Evolutionary conservation across 1,284 basidiomycete genomes (phyloP).

Genomic region (Cryptococcus sp.): DNA sequence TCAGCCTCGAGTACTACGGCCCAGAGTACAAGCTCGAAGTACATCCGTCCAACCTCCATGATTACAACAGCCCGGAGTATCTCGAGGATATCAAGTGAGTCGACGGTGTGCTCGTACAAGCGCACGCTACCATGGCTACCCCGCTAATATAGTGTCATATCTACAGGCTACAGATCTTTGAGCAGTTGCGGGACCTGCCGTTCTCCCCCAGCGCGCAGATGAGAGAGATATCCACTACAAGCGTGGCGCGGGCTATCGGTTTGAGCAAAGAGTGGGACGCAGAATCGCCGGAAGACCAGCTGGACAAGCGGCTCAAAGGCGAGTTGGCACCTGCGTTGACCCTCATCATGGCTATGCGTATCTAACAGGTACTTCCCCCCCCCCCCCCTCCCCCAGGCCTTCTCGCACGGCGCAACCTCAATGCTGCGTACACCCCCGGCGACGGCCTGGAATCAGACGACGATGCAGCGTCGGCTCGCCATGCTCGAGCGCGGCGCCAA

Average conservation of each 20-base stretch:
- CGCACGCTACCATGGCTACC: background rate
- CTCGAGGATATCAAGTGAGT: conserved; percentile 66
- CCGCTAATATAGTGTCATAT: background rate
- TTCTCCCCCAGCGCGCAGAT: conserved; percentile 84
- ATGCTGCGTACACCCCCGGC: conserved; percentile 4
- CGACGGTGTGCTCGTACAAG: background rate
- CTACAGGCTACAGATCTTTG: conserved; percentile 64
- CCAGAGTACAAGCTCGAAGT: conserved; percentile 93
- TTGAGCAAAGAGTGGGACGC: conserved; percentile 40
- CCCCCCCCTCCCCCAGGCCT: conserved; percentile 16
- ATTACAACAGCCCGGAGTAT: conserved; percentile 79
- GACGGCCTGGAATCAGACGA: conserved; percentile 22
- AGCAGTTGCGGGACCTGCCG: conserved; percentile 71
- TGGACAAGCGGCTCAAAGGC: conserved; percentile 47
- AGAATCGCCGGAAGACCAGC: conserved; percentile 47
- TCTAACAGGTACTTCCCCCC: background rate
- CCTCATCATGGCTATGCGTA: background rate
- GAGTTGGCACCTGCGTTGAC: conserved; percentile 12
- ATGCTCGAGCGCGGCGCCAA: conserved; percentile 25
- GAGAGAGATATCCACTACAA: conserved; percentile 68
- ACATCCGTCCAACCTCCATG: conserved; percentile 86
- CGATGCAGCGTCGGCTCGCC: conserved; percentile 20
- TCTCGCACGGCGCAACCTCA: conserved; percentile 19
- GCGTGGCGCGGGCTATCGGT: conserved; percentile 40
- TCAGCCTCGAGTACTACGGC: conserved; percentile 90